Conservation (phyloP, 768 basidiomycete genomes). For the Amanita pallidorosea region DNA sequence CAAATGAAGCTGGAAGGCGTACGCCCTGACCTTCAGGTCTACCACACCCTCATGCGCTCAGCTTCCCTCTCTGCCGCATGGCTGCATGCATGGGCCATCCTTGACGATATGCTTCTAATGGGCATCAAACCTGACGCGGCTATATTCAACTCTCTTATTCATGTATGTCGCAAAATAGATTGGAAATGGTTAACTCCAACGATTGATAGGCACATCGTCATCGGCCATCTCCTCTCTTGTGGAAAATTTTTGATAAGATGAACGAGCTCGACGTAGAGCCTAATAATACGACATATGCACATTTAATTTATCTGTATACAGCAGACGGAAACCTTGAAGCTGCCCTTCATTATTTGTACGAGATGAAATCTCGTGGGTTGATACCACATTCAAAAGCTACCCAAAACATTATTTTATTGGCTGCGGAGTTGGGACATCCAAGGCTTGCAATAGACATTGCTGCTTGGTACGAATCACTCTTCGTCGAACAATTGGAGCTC, state of each 20-base stretch:
- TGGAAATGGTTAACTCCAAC: background rate
- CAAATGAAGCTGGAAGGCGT: constrained; percentile 50
- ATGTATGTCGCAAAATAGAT: constrained; percentile 25
- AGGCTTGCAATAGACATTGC: constrained; percentile 68
- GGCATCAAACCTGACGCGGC: constrained; percentile 37
- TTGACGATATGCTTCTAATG: constrained; percentile 55
- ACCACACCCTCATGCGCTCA: constrained; percentile 44
- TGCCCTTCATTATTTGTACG: constrained; percentile 48
- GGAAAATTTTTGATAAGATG: constrained; percentile 49
- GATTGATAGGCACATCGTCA: constrained; percentile 33
- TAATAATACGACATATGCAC: constrained; percentile 42
- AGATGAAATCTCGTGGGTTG: constrained; percentile 43
- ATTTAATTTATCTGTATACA: constrained; percentile 38
- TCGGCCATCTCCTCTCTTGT: constrained; percentile 26
- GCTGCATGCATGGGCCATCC: constrained; percentile 50
- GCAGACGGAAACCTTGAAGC: constrained; percentile 48
- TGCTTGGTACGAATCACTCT: constrained; percentile 42
- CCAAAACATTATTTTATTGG: constrained; percentile 41
- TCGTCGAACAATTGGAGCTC: constrained; percentile 40
- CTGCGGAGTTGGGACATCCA: constrained; percentile 42
- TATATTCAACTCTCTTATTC: constrained; percentile 49
- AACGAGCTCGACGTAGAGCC: constrained; percentile 32
- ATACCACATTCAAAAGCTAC: constrained; percentile 38
- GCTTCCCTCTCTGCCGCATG: constrained; percentile 30
- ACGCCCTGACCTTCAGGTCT: constrained; percentile 42